phyloP scores from a whole-genome alignment of 129 eudicot species.

The Saposhnikovia divaricata region DNA sequence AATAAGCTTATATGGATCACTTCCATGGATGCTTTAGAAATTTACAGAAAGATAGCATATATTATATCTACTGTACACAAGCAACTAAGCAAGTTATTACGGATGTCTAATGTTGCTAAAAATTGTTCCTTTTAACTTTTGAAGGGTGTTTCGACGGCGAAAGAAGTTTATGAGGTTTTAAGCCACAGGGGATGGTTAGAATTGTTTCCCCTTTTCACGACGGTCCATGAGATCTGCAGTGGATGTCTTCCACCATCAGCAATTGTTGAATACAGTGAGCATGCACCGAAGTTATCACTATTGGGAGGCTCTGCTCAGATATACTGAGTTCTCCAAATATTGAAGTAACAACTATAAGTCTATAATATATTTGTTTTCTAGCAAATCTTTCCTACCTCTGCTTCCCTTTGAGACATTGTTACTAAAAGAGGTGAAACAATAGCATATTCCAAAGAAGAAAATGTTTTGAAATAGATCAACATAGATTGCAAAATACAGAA shows the following conservation, averaged over 20 bases:
- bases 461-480: background rate
- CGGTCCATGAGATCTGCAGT: conserved; percentile 83
- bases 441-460: background rate
- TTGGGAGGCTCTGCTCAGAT: conserved; percentile 30
- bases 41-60: background rate
- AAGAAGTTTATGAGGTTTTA: conserved; percentile 86
- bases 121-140: conserved; percentile 8
- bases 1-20: too few species aligned
- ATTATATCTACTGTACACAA: background rate
- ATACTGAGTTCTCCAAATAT: conserved; percentile 8
- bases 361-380: background rate
- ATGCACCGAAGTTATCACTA: conserved; percentile 36
- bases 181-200: conserved; percentile 84
- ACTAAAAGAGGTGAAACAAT: background rate
- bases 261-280: conserved; percentile 71
- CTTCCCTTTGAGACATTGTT: background rate
- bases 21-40: too few species aligned
- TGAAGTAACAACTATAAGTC: background rate
- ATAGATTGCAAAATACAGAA: background rate
- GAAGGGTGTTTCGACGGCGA: conserved; percentile 94
- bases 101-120: background rate
- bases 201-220: conserved; percentile 76
- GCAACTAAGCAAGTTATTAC: background rate
- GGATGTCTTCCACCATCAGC: conserved; percentile 81
- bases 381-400: background rate